phyloP scores from a whole-genome alignment of 2,329 filamentous ascomycete genomes.

The Neoarthrinium moseri region DNA sequence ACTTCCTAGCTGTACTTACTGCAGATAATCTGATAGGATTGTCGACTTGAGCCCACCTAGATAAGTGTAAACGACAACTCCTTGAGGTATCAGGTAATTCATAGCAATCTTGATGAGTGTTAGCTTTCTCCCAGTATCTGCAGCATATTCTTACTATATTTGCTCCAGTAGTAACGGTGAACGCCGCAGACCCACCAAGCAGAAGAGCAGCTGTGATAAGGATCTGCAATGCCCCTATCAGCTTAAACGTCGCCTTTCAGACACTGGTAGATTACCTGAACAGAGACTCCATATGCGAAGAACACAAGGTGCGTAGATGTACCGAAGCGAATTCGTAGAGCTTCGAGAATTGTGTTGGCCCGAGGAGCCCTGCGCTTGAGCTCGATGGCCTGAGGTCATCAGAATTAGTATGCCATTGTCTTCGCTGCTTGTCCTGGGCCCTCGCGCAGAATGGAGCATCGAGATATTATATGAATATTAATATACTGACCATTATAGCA shows the following conservation, averaged over 20 bases:
- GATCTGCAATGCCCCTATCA: no score
- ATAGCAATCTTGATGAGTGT: conserved; percentile 4
- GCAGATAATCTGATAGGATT: conserved; percentile 11
- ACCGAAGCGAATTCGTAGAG: conserved; percentile 10
- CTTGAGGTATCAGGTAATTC: conserved; percentile 12
- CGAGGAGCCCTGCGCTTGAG: conserved; percentile 12
- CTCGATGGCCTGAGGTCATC: no score
- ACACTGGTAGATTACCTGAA: no score
- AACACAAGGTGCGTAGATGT: conserved; percentile 11
- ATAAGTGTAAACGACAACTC: conserved; percentile 12
- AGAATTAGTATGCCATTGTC: no score
- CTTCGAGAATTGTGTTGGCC: conserved; percentile 12
- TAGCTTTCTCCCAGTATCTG: no score
- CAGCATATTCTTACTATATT: conserved; percentile 2
- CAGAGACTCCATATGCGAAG: conserved; percentile 11
- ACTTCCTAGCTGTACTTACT: neutral
- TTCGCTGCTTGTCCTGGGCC: no score
- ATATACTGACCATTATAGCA: conserved; percentile 15
- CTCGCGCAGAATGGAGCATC: no score
- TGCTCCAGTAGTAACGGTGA: conserved; percentile 12
- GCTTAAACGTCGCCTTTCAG: no score
- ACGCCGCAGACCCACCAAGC: conserved; percentile 11
- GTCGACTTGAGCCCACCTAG: conserved; percentile 11
- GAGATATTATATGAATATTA: no score
- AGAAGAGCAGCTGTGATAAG: conserved; percentile 12